Conservation (phyloP, 306 rosid species). For the Cucurbita ficifolia region DNA sequence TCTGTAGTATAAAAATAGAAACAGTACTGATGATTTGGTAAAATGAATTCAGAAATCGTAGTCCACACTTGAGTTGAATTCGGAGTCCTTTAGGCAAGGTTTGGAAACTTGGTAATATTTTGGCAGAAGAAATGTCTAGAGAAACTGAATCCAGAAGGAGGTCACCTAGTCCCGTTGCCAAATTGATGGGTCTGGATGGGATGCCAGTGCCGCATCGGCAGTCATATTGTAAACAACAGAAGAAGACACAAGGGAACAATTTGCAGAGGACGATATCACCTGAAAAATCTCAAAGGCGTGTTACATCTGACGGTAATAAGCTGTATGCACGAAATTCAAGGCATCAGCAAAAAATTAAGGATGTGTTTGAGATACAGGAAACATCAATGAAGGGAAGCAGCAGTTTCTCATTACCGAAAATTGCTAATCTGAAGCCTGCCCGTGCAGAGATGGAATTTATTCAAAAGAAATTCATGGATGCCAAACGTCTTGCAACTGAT, state of each 20-base stretch:
- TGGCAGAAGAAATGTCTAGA: constrained; percentile 61
- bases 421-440: constrained; percentile 27
- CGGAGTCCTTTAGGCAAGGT: constrained; percentile 43
- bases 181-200: constrained; percentile 97
- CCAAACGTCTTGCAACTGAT: constrained; percentile 65
- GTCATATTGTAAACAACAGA: constrained; percentile 35
- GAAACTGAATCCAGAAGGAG: constrained; percentile 49
- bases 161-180: constrained; percentile 67
- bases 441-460: constrained; percentile 74
- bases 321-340: constrained; percentile 47
- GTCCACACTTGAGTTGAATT: constrained; percentile 43
- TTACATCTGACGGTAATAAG: constrained; percentile 16
- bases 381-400: constrained; percentile 37
- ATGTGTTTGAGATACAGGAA: constrained; percentile 81
- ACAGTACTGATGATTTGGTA: constrained; percentile 1
- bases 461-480: constrained; percentile 76
- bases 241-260: constrained; percentile 19
- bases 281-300: constrained; percentile 32
- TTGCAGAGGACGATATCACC: constrained; percentile 12
- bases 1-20: background rate
- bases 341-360: constrained; percentile 71
- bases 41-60: constrained; percentile 20
- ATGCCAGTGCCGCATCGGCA: constrained; percentile 60
- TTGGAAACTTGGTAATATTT: constrained; percentile 52
- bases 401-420: constrained; percentile 28